Conservation (phyloP, 139 green algal genomes). For the Bryopsis sp. region DNA sequence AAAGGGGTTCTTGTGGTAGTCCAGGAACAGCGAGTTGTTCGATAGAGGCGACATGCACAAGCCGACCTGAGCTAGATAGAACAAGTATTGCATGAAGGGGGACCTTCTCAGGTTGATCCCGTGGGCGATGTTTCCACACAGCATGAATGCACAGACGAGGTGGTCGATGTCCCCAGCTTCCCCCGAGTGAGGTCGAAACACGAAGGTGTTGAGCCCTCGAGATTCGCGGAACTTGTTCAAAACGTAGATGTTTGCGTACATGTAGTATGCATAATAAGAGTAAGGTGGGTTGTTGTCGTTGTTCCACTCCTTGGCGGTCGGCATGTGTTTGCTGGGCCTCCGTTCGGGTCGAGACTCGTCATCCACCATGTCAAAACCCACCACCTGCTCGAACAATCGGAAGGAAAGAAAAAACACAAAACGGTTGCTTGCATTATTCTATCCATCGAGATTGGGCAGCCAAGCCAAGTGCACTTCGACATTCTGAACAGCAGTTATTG, state of each 20-base stretch:
- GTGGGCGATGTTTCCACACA: conserved; percentile 95
- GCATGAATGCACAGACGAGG: conserved; percentile 81
- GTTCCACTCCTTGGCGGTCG: conserved; percentile 66
- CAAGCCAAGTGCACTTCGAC: no score
- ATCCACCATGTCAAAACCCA: conserved; percentile 99
- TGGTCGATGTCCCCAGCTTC: conserved; percentile 97
- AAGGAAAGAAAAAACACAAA: background rate
- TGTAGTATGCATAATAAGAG: conserved; percentile 97
- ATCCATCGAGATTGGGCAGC: no score
- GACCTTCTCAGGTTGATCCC: conserved; percentile 98
- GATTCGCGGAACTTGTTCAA: conserved; percentile 89
- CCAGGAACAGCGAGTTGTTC: conserved; percentile 99
- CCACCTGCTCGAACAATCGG: conserved; percentile 48
- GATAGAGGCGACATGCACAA: conserved; percentile 92
- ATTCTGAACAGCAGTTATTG: no score
- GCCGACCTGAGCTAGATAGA: conserved; percentile 40
- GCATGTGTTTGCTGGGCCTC: conserved; percentile 90
- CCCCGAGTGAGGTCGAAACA: conserved; percentile 57
- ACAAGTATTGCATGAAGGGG: conserved; percentile 66
- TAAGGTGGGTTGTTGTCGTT: conserved; percentile 84
- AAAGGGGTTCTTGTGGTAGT: conserved; percentile 99
- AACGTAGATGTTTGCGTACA: conserved; percentile 93
- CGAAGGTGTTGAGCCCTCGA: conserved; percentile 85
- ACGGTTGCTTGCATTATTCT: no score
- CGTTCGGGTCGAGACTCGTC: conserved; percentile 97